phyloP scores from a whole-genome alignment of 257 asterid species.

The Solanum sejunctum region DNA sequence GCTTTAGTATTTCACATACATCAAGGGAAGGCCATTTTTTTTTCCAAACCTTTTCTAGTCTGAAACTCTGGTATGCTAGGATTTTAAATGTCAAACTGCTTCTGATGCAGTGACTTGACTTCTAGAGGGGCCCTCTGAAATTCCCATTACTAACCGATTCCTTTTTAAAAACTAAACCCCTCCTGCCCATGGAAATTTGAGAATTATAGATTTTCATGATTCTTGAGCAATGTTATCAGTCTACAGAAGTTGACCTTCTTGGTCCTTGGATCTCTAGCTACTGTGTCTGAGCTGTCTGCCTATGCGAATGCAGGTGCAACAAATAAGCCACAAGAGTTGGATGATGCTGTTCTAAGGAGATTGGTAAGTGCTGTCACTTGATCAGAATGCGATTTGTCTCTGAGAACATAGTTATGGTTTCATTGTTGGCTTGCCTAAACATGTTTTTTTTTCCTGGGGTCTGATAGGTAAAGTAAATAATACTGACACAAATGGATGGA shows the following conservation, averaged over 20 bases:
- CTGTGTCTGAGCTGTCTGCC: neutral
- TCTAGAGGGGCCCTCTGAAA: neutral
- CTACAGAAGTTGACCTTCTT: neutral
- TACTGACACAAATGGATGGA: neutral
- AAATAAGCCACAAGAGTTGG: conserved; percentile 97
- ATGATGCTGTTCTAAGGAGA: conserved; percentile 98
- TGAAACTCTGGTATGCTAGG: neutral
- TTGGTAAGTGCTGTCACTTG: conserved; percentile 52
- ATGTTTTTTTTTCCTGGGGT: neutral
- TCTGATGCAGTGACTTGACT: neutral
- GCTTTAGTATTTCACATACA: neutral
- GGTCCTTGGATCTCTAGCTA: neutral
- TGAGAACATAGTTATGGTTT: neutral
- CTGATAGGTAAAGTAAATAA: neutral
- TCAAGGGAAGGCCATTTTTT: neutral
- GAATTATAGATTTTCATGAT: neutral
- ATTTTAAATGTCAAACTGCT: neutral
- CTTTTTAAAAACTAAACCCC: neutral
- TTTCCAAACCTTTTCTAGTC: neutral
- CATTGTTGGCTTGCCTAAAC: neutral
- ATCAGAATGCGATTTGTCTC: neutral
- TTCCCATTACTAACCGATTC: neutral
- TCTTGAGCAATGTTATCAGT: neutral
- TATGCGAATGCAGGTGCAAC: conserved; percentile 78
- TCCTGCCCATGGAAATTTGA: neutral